Percentiles rank a stretch among this genome's conserved stretches.
These are phyloP conservation scores for Gigaspora rosea DNA, from an alignment of 192 early-diverging fungal species.

Conservation along the genomic window DNA sequence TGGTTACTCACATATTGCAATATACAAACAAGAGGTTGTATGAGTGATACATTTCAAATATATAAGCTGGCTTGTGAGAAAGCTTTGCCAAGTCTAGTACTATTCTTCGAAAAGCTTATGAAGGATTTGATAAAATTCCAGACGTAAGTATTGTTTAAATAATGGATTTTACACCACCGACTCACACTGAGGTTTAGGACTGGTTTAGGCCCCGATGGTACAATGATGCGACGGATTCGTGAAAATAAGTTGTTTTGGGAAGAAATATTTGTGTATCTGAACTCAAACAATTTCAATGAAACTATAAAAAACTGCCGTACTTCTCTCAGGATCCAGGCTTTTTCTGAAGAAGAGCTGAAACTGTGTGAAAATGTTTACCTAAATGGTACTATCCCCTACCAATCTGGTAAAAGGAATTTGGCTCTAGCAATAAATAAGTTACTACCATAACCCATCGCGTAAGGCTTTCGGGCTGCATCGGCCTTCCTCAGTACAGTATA, in stretches of 20 bases:
- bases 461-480: no score
- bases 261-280: slow-evolving; percentile 13
- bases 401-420: not conserved
- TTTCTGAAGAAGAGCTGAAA: not conserved
- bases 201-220: not conserved
- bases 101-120: no score
- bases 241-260: not conserved
- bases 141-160: no score
- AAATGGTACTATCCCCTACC: not conserved
- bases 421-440: no score
- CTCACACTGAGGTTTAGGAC: not conserved
- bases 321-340: not conserved
- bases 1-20: not conserved
- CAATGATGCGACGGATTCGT: not conserved
- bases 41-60: no score
- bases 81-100: no score
- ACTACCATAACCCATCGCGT: no score
- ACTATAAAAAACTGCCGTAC: slow-evolving; percentile 4
- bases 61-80: no score
- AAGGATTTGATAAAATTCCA: no score
- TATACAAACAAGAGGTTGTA: not conserved
- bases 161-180: not conserved
- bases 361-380: not conserved
- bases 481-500: no score
- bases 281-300: not conserved